A percentile compares a stretch with the other conserved stretches of the same genome.
Conservation (phyloP, 495 filamentous ascomycete species). For the Annulohypoxylon stygium region DNA sequence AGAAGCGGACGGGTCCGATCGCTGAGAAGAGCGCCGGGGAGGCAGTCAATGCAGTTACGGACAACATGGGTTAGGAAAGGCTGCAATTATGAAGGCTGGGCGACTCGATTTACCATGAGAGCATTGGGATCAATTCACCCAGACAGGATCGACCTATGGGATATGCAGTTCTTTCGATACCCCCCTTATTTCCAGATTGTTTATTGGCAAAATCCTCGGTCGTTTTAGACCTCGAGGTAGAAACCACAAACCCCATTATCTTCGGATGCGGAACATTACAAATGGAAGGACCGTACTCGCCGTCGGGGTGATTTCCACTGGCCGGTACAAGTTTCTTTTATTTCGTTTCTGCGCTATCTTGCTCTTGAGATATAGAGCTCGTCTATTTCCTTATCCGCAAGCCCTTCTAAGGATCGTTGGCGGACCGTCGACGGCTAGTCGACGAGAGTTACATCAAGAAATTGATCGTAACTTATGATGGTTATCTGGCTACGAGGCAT, state of each 20-base stretch:
- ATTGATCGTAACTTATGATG: conserved; percentile 19
- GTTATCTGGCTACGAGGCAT: conserved; percentile 22
- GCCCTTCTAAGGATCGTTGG: background rate
- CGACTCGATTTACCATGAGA: background rate
- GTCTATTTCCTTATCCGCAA: background rate
- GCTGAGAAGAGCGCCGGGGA: background rate
- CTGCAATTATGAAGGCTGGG: conserved; percentile 3
- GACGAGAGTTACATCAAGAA: conserved; percentile 3
- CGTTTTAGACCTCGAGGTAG: background rate
- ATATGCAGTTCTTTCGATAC: conserved; percentile 2
- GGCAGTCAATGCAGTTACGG: background rate
- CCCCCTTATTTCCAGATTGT: background rate
- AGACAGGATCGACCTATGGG: background rate
- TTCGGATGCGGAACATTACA: conserved; percentile 16
- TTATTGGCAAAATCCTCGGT: background rate
- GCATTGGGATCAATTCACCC: background rate
- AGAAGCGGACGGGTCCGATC: background rate
- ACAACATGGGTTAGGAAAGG: background rate
- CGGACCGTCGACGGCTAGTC: background rate
- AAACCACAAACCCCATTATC: background rate
- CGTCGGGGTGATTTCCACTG: conserved; percentile 44
- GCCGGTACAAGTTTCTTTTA: conserved; percentile 37
- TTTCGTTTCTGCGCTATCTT: conserved; percentile 15
- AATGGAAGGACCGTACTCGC: conserved; percentile 37
- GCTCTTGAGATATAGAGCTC: conserved; percentile 47